Evolutionary conservation across 1,284 basidiomycete species (phyloP), one percentile per base, ranked within the genome.

Genomic region (Rhizopogon hawkerae): DNA sequence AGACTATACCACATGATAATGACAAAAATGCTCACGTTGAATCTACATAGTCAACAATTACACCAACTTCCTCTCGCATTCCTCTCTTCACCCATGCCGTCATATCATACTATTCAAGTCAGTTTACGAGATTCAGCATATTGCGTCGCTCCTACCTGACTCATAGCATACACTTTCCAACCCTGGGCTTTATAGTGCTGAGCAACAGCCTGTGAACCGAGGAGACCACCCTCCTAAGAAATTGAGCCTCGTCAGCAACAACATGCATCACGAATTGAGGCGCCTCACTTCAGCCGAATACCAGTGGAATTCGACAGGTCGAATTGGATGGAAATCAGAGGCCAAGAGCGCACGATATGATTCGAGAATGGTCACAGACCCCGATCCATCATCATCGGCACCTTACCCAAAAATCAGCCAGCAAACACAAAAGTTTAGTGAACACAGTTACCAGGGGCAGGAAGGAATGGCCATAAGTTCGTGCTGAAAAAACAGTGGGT

Each of bases 51-150:
- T 98, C 95, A 46, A 79, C 82, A 58, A 98, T 91, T 52, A 98
- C 78, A 24, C 94, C 95, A 54, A 96, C 85, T 69, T 85, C 81
- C 70, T 95, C 92, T 54, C 73, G 69, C 16, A 90, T 91, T 38
- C 92, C 94, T 55, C 72, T 68, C 79, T 95, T 95, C 59, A 98
- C 90, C 85, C 91, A 98, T 50, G 94, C 95, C 38, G 90, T 92
- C 89, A 95, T 94, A 66, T 94, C 92, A 67, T 90, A 92, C 85
- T 89, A 34, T 47, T 9, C 29, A 38, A 9, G 5, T 16, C 3
- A n/a, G 9, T 16, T 35, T 5, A 26, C 2, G n/a, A 9, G 33
- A 37, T 21, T 41, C 53, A 55, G 39, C 43, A 55, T 44, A 48
- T 50, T 29, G 26, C 46, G 45, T 54, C 46, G 46, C 31, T 51